Percentiles rank a stretch among this genome's conserved stretches.
Evolutionary conservation across 768 basidiomycete genomes (phyloP).

Genomic region (Trametes gibbosa): DNA sequence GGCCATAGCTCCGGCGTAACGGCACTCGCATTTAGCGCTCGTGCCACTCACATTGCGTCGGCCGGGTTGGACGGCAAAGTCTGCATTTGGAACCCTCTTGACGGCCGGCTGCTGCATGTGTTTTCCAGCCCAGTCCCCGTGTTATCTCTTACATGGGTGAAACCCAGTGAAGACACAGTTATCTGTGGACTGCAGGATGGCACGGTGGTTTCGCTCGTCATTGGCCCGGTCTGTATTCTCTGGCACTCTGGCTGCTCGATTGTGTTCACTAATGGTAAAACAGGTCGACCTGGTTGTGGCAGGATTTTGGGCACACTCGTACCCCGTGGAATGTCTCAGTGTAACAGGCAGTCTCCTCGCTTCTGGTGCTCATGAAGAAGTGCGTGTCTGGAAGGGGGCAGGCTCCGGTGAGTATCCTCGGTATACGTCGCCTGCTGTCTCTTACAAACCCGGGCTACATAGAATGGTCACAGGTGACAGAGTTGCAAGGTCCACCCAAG

Average conservation of each 20-base stretch:
- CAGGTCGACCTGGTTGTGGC: neutral
- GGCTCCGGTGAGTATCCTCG: neutral
- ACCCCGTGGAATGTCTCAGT: neutral
- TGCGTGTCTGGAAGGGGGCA: neutral
- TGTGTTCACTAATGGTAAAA: neutral
- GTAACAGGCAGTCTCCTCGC: neutral
- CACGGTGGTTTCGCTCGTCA: neutral
- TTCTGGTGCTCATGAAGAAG: constrained; percentile 3
- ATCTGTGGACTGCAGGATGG: constrained; percentile 12
- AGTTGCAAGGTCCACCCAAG: neutral
- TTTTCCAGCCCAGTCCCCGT: neutral
- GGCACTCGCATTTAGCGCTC: constrained; percentile 1
- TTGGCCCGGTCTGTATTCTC: neutral
- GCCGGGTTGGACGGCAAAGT: neutral
- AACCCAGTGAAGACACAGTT: neutral
- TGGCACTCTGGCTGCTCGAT: no score
- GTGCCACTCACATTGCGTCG: neutral
- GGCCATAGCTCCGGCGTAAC: constrained; percentile 1
- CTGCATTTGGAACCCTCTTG: neutral
- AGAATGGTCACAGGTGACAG: neutral
- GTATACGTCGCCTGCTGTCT: neutral
- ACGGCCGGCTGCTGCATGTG: neutral
- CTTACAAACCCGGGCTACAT: neutral
- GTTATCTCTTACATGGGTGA: neutral
- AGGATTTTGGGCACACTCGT: constrained; percentile 3